phyloP scores from a whole-genome alignment of 2,329 filamentous ascomycete species.

The Pseudohalonectria lignicola region DNA sequence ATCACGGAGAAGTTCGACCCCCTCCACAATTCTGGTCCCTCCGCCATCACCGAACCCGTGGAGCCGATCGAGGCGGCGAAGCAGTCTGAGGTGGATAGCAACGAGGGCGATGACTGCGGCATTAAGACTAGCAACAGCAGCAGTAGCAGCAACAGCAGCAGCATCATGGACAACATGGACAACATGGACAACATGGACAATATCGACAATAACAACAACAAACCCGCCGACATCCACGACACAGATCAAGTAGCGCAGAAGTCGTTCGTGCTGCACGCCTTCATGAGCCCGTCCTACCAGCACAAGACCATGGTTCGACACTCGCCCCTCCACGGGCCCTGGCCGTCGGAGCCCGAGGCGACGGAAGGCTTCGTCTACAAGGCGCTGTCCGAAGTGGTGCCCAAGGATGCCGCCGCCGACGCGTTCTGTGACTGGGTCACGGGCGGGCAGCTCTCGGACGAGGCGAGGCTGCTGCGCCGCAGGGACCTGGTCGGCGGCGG shows the following conservation, averaged over 20 bases:
- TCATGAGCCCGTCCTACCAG: constrained; percentile 23
- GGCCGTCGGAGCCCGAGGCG: constrained; percentile 20
- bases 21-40: no score
- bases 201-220: no score
- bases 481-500: neutral
- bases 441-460: constrained; percentile 12
- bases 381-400: constrained; percentile 26
- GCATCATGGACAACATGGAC: no score
- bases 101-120: no score
- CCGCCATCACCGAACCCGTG: constrained; percentile 8
- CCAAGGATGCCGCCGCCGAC: constrained; percentile 21
- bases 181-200: no score
- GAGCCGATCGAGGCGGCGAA: constrained; percentile 8
- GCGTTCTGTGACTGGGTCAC: constrained; percentile 33
- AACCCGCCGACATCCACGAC: neutral
- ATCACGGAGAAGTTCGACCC: constrained; percentile 14
- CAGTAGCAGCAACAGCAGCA: no score
- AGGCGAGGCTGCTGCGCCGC: constrained; percentile 4
- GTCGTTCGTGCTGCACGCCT: constrained; percentile 31
- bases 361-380: constrained; percentile 23
- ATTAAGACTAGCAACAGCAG: no score
- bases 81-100: no score
- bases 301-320: constrained; percentile 24
- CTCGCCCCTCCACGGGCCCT: constrained; percentile 26
- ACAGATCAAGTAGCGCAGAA: constrained; percentile 10